Percentiles rank a stretch among this genome's conserved stretches.
Evolutionary conservation across 345 rosid species (phyloP).

Genomic region (Populus davidiana): DNA sequence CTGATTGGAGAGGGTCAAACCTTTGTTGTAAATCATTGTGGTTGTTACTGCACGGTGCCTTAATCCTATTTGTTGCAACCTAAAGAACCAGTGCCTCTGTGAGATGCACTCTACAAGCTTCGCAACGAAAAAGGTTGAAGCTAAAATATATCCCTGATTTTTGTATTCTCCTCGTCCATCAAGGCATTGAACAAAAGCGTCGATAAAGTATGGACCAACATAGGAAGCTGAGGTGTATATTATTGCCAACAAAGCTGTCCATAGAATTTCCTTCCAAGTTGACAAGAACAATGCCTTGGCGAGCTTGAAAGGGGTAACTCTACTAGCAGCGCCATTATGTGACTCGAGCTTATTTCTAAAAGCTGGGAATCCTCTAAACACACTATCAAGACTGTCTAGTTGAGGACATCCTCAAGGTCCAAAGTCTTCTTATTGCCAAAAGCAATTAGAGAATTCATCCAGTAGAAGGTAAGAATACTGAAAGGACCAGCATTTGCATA

Average conservation of each 20-base stretch:
- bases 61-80: constrained; percentile 27
- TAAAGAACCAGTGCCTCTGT: constrained; percentile 28
- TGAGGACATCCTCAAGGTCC: constrained; percentile 30
- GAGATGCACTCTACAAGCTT: constrained; percentile 33
- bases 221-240: constrained; percentile 23
- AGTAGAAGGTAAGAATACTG: constrained; percentile 23
- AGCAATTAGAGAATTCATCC: constrained; percentile 25
- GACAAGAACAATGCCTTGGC: constrained; percentile 20
- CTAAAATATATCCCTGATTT: constrained; percentile 32
- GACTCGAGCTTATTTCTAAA: constrained; percentile 17
- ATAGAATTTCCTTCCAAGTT: constrained; percentile 24
- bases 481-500: constrained; percentile 23
- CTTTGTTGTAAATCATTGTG: constrained; percentile 25
- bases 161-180: constrained; percentile 15
- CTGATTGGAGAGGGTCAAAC: constrained; percentile 26
- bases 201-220: constrained; percentile 41
- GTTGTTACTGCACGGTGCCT: constrained; percentile 19
- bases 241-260: constrained; percentile 18
- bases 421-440: constrained; percentile 24
- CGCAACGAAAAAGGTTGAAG: constrained; percentile 23
- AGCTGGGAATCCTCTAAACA: constrained; percentile 14
- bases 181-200: constrained; percentile 34
- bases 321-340: background rate
- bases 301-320: constrained; percentile 18
- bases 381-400: constrained; percentile 20